These are phyloP conservation scores for Picochlorum sp. DNA, from an alignment of 139 green algal genomes.

Conservation along the genomic window DNA sequence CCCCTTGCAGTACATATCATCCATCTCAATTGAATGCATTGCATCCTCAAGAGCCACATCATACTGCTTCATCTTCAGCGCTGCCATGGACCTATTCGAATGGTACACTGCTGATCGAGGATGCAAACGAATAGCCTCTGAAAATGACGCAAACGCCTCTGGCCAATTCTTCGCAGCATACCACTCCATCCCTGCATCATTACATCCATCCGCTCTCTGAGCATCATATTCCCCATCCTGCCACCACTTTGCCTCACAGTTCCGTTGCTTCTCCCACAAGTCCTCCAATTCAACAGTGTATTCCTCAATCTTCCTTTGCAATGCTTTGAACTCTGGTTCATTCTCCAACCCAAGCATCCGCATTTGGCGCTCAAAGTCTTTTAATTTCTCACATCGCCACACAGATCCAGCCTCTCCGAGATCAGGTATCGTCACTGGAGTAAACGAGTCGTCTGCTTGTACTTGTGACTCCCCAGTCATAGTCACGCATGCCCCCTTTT, in stretches of 20 bases:
- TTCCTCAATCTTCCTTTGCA: slow-evolving; percentile 9
- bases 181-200: slow-evolving; percentile 24
- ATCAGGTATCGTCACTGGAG: neutral
- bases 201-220: slow-evolving; percentile 24
- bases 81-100: slow-evolving; percentile 41
- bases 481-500: no score
- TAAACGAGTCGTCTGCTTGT: neutral
- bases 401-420: slow-evolving; percentile 26
- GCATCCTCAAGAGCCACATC: slow-evolving; percentile 35
- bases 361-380: slow-evolving; percentile 16
- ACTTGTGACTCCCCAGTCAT: no score
- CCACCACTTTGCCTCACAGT: slow-evolving; percentile 34
- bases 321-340: slow-evolving; percentile 4
- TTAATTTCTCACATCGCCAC: slow-evolving; percentile 20
- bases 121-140: slow-evolving; percentile 43
- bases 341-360: slow-evolving; percentile 18
- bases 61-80: slow-evolving; percentile 27
- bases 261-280: slow-evolving; percentile 12
- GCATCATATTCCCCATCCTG: slow-evolving; percentile 39
- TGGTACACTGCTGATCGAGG: slow-evolving; percentile 39
- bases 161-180: slow-evolving; percentile 16
- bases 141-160: slow-evolving; percentile 42
- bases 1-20: slow-evolving; percentile 16
- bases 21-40: slow-evolving; percentile 17
- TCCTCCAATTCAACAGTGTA: slow-evolving; percentile 17